Conservation (phyloP, 108 stramenopile genomes). For the Conticribra weissflogii region DNA sequence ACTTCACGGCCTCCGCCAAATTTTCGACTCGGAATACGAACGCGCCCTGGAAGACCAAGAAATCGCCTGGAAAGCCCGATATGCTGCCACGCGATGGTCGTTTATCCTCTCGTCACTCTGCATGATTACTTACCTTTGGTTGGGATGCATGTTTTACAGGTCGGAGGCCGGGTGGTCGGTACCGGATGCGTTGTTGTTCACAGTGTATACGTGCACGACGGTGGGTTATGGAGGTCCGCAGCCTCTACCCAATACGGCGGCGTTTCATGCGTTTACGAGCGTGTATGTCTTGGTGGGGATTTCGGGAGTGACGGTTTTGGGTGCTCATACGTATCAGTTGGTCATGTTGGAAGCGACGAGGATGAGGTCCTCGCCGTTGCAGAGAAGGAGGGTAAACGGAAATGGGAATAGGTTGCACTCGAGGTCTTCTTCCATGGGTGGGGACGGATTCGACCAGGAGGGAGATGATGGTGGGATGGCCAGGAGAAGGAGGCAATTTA, state of each 20-base stretch:
- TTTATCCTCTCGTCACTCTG: conserved; percentile 57
- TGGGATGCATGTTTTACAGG: conserved; percentile 70
- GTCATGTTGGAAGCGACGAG: conserved; percentile 78
- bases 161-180: conserved; percentile 61
- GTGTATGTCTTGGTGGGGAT: conserved; percentile 80
- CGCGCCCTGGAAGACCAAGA: conserved; percentile 80
- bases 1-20: conserved; percentile 54
- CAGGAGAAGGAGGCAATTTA: conserved; percentile 33
- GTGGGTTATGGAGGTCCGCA: conserved; percentile 80
- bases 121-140: conserved; percentile 64
- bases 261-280: conserved; percentile 77
- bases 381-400: not conserved
- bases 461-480: conserved; percentile 22
- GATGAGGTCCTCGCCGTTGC: conserved; percentile 47
- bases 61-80: conserved; percentile 81
- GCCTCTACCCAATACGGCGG: conserved; percentile 64
- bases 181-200: conserved; percentile 78
- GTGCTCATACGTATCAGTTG: conserved; percentile 83
- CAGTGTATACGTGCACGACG: conserved; percentile 87
- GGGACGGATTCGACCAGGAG: conserved; percentile 9
- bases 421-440: too few species aligned
- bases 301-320: conserved; percentile 80
- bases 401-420: too few species aligned
- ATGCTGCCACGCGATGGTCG: conserved; percentile 66
- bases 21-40: conserved; percentile 81